Conservation (phyloP, 2,329 filamentous ascomycete genomes). For the Trichophyton rubrum region DNA sequence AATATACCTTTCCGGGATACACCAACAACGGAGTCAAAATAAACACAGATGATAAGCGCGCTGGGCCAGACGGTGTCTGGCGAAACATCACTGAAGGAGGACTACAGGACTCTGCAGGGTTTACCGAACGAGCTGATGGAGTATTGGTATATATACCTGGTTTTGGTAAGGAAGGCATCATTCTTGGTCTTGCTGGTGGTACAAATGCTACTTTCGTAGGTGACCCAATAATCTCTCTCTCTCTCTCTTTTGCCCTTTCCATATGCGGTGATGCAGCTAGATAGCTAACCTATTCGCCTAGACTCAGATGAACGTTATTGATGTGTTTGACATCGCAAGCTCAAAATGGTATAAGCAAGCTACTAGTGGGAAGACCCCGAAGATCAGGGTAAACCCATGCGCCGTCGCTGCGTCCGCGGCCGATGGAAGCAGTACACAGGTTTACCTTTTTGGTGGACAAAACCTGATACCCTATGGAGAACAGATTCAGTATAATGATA, state of each 20-base stretch:
- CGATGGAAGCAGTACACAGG: constrained; percentile 61
- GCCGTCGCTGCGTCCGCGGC: constrained; percentile 61
- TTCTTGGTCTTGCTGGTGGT: constrained; percentile 67
- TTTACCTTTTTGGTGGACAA: constrained; percentile 69
- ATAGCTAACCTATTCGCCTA: constrained; percentile 14
- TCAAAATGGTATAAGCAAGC: constrained; percentile 62
- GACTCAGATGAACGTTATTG: constrained; percentile 58
- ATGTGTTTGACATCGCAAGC: constrained; percentile 65
- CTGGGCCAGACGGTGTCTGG: constrained; percentile 51
- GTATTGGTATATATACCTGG: constrained; percentile 63
- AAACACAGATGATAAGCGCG: constrained; percentile 42
- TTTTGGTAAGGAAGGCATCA: constrained; percentile 60
- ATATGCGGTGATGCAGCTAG: background rate
- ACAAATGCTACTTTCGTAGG: constrained; percentile 53
- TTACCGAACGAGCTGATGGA: constrained; percentile 63
- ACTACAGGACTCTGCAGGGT: constrained; percentile 52
- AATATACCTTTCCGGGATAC: constrained; percentile 63
- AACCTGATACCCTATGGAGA: constrained; percentile 51
- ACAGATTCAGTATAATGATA: constrained; percentile 54
- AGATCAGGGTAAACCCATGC: constrained; percentile 52
- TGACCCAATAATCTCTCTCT: constrained; percentile 4
- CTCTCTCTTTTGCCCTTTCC: background rate
- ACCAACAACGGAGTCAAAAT: constrained; percentile 50
- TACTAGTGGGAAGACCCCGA: constrained; percentile 48
- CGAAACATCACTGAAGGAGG: constrained; percentile 64